A percentile compares a stretch with the other conserved stretches of the same genome.
phyloP scores from a whole-genome alignment of 805 yeast species.

The Novakomyces olei region DNA sequence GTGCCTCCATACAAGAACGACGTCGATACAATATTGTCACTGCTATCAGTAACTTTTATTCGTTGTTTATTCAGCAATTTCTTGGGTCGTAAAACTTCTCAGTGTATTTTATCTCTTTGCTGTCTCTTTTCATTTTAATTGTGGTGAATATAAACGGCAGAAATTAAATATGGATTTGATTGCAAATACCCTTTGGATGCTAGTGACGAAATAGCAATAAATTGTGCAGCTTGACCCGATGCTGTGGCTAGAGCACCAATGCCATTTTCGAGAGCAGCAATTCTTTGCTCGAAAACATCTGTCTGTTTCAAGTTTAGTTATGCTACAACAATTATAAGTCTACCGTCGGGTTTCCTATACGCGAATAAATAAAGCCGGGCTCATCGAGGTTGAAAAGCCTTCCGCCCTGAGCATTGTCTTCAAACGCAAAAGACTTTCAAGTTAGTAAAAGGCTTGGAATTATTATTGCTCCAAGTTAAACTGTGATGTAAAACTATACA shows the following conservation, averaged over 20 bases:
- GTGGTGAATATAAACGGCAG: too few species aligned
- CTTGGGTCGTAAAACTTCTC: too few species aligned
- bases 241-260: constrained; percentile 71
- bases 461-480: neutral
- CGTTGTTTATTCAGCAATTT: too few species aligned
- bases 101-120: too few species aligned
- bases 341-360: constrained; percentile 81
- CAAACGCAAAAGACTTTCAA: constrained; percentile 49
- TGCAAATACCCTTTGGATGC: too few species aligned
- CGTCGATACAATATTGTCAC: constrained; percentile 77
- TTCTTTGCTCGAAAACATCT: constrained; percentile 73
- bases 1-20: constrained; percentile 88
- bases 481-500: too few species aligned
- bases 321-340: too few species aligned
- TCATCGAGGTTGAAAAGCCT: constrained; percentile 66
- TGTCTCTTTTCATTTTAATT: too few species aligned
- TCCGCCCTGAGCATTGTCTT: constrained; percentile 80
- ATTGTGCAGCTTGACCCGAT: constrained; percentile 96
- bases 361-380: constrained; percentile 70
- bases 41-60: too few species aligned
- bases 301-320: too few species aligned
- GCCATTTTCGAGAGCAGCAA: constrained; percentile 86
- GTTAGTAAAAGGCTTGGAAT: neutral
- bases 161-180: too few species aligned
- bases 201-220: constrained; percentile 53